Base-by-base conservation (phyloP, 768 basidiomycete species). In the Trametes villosa region DNA sequence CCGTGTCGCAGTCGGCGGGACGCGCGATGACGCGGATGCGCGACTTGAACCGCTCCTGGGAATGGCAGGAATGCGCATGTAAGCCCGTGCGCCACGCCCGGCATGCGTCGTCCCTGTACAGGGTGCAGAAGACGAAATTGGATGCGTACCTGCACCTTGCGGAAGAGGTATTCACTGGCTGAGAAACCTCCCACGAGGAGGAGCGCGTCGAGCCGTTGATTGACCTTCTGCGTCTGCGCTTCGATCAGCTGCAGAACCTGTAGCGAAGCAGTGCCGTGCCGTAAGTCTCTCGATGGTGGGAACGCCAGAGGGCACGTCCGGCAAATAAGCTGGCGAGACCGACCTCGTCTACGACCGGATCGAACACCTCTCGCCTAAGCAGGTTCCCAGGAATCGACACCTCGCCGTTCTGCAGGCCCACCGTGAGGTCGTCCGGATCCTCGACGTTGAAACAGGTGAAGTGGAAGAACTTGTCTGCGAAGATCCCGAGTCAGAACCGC, bases 101-200 rank as follows among this genome's bases (percentile, higher is more conserved):
- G 30, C 36, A 59, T 41, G 24, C 58, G 38, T 65, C 46, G 53
- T 44, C 49, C 57, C 53, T 59, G 40, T 42, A 22, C 27, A 60
- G 42, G 53, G 55, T n/a, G 12, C 46, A 24, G 18, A 49, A n/a
- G 30, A 22, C 22, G 31, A 26, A n/a, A 29, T 24, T n/a, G 53
- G 22, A 11, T 30, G 77, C 83, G 61, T 53, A 87, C 91, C 80
- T 92, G 83, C 40, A 94, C 88, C 62, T 85, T 83, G 68, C 84
- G 81, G 76, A 89, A 92, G 64, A 94, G 78, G 74, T 96, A 94
- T 71, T 92, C 88, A 72, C 89, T 89, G 8, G 88, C 91, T 49
- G 88, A 88, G 73, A 96, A 96, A 54, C 93, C 93, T 74, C 93
- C 93, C 71, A 96, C 92, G 68, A 95, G 85, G 65, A 96, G 83